Base-by-base conservation (phyloP, 139 green algal species). In the Coelastrella sp. region DNA sequence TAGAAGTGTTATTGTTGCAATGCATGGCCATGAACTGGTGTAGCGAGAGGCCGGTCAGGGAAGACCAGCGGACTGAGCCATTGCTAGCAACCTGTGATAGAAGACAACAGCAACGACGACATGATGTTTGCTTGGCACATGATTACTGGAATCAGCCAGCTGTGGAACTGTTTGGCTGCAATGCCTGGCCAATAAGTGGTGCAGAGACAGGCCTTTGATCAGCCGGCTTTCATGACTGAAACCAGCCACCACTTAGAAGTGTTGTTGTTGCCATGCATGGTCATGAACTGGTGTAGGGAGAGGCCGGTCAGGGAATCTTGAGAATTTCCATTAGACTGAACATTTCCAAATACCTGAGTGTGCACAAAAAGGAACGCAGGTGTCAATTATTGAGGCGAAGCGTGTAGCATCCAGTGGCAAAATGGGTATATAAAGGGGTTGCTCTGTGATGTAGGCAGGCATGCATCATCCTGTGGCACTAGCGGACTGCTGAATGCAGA, bases 21-120 rank as follows among this genome's bases (percentile, higher is more conserved):
- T 88, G 83, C 83, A 88, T 88, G 54, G 59, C 32, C 6, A 88
- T 59, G 19, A 88, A 88, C 47, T 88, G 83, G 19, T 88, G 83
- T 19, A 88, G 83, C 4, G 83, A 57, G 4, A 88, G 83, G 54
- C 83, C 83, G 2, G 83, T 88, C 6, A 88, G 68, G 68, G 65
- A 56, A 88, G 17, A 23, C 83, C 83, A 5, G 66, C 16, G 54
- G 66, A n/a, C 16, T 80, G 8, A 4, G 68, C 83, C 66, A 88
- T 68, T n/a, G 66, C 66, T 10, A 88, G 19, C 74, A 80, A 58
- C 74, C 74, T 80, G 74, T 23, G 60, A 6, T 58, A 19, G 23
- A 80, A 58, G 74, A 77, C 71, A 57, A 4, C 59, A 17, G 4
- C 76, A 82, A 59, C 19, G 16, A 14, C 13, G 11, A 20, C 16